Percentiles rank a stretch among this genome's conserved stretches.
Conservation (phyloP, 108 stramenopile genomes). For the Cylindrotheca closterium region DNA sequence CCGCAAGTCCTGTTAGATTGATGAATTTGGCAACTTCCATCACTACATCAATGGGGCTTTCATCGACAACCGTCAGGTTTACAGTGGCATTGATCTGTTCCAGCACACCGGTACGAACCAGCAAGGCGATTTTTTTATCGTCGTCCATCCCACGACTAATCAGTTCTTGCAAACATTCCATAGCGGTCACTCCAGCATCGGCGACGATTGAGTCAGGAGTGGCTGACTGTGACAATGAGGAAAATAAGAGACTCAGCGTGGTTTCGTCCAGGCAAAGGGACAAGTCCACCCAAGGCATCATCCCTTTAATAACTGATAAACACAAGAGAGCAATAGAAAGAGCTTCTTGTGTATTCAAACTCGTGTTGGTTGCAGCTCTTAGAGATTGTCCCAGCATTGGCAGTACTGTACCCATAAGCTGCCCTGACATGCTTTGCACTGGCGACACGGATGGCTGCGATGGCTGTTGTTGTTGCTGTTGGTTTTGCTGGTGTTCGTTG, state of each 20-base stretch:
- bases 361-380: conserved; percentile 11
- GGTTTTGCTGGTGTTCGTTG: background rate
- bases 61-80: conserved; percentile 33
- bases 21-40: conserved; percentile 67
- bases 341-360: background rate
- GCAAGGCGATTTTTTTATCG: conserved; percentile 42
- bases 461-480: background rate
- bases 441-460: conserved; percentile 7
- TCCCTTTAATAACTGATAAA: conserved; percentile 39
- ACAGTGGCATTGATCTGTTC: conserved; percentile 34
- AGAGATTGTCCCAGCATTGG: conserved; percentile 14
- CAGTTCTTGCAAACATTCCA: conserved; percentile 52
- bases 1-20: conserved; percentile 50
- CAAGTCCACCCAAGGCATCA: conserved; percentile 60
- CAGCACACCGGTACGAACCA: conserved; percentile 36
- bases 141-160: conserved; percentile 67
- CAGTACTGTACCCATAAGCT: conserved; percentile 30
- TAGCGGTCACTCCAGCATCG: conserved; percentile 42
- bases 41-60: conserved; percentile 49
- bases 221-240: conserved; percentile 22
- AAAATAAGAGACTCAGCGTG: conserved; percentile 22
- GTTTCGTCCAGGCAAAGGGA: conserved; percentile 26
- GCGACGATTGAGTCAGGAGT: conserved; percentile 16
- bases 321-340: conserved; percentile 32
- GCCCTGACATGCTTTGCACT: conserved; percentile 47